Conservation (phyloP, 1,139 yeast species). For the Hansenula sp. region DNA sequence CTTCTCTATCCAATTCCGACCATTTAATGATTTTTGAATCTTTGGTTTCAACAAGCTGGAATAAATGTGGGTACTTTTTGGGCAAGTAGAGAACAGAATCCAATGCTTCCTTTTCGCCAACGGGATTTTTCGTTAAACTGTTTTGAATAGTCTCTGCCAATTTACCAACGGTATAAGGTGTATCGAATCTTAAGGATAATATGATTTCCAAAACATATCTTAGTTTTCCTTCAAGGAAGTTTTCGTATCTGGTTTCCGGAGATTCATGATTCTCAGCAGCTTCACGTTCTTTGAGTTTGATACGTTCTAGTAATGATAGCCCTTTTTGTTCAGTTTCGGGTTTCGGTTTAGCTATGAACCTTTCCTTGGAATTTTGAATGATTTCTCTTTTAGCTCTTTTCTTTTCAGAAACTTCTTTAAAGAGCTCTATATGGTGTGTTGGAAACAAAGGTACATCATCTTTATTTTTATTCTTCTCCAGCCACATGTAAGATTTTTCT, state of each 20-base stretch:
- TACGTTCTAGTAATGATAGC: slow-evolving; percentile 40
- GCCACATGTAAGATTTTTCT: slow-evolving; percentile 11
- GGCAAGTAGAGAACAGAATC: slow-evolving; percentile 21
- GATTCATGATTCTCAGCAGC: slow-evolving; percentile 17
- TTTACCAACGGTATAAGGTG: slow-evolving; percentile 29
- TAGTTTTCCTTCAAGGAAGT: slow-evolving; percentile 39
- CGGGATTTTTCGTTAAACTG: slow-evolving; percentile 29
- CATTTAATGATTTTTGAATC: slow-evolving; percentile 17
- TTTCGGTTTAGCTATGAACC: not conserved
- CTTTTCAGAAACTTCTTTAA: slow-evolving; percentile 4
- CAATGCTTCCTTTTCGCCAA: slow-evolving; percentile 28
- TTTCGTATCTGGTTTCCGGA: slow-evolving; percentile 34
- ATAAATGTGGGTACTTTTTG: slow-evolving; percentile 16
- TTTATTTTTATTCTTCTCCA: slow-evolving; percentile 1
- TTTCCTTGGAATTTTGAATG: slow-evolving; percentile 4
- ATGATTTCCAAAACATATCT: slow-evolving; percentile 30
- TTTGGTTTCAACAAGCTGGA: slow-evolving; percentile 13
- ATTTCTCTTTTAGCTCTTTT: slow-evolving; percentile 7
- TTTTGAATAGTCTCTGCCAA: slow-evolving; percentile 26
- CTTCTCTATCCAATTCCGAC: slow-evolving; percentile 17
- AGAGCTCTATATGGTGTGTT: slow-evolving; percentile 1
- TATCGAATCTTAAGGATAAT: slow-evolving; percentile 24
- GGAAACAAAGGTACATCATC: not conserved
- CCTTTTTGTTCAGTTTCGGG: slow-evolving; percentile 22
- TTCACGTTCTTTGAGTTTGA: slow-evolving; percentile 33